Evolutionary conservation across 2,329 filamentous ascomycete genomes (phyloP).

Genomic region (Aspergillus arachidicola): DNA sequence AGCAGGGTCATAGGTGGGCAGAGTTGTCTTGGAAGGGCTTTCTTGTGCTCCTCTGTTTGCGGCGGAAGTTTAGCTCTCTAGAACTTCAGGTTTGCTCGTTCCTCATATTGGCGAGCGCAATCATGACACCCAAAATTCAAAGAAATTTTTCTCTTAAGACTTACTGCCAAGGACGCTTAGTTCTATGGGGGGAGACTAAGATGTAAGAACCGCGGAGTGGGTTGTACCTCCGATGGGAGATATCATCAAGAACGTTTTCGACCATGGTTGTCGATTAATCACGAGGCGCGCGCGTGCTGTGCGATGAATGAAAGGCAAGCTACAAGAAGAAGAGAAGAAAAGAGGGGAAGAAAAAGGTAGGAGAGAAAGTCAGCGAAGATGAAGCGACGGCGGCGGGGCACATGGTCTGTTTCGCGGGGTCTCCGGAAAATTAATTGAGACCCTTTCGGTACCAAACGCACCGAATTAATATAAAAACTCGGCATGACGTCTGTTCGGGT

Average conservation of each 20-base stretch:
- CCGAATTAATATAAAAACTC: neutral
- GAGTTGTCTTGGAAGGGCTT: slow-evolving; percentile 64
- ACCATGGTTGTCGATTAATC: slow-evolving; percentile 57
- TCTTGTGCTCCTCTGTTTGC: slow-evolving; percentile 73
- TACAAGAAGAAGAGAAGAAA: neutral
- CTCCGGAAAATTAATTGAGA: slow-evolving; percentile 16
- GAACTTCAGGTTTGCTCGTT: neutral
- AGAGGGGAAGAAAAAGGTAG: slow-evolving; percentile 3
- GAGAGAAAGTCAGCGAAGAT: slow-evolving; percentile 5
- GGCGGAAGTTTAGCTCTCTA: neutral
- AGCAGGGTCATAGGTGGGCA: slow-evolving; percentile 83
- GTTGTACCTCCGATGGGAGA: slow-evolving; percentile 94
- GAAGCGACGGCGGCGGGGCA: slow-evolving; percentile 10
- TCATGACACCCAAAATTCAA: neutral
- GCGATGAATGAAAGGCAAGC: neutral
- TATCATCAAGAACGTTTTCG: slow-evolving; percentile 83
- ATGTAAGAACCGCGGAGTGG: slow-evolving; percentile 88
- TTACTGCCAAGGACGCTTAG: slow-evolving; percentile 97
- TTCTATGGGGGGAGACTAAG: slow-evolving; percentile 92
- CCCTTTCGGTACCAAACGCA: slow-evolving; percentile 8
- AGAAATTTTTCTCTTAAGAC: slow-evolving; percentile 37
- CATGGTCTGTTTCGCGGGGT: slow-evolving; percentile 23
- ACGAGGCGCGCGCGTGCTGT: neutral
- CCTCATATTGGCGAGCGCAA: neutral
- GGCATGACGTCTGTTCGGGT: neutral